Percentiles rank a stretch among this genome's conserved stretches.
phyloP scores from a whole-genome alignment of 2,329 filamentous ascomycete species.

The Monosporascus sp. region DNA sequence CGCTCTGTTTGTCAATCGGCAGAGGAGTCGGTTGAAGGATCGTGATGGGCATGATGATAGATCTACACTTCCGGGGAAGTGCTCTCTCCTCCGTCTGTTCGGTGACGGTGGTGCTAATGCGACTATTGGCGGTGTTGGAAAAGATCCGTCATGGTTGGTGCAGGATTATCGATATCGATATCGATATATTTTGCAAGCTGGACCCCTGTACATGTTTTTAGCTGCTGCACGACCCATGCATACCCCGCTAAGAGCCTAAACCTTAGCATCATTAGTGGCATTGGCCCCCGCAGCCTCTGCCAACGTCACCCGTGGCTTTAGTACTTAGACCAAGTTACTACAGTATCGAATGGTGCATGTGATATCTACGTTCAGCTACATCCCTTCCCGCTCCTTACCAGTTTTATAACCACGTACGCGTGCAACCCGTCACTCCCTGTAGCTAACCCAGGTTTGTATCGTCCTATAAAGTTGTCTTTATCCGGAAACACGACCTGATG shows the following conservation, averaged over 20 bases:
- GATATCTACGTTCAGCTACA: slow-evolving; percentile 2
- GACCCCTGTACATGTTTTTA: too few relatives aligned
- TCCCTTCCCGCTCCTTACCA: not conserved
- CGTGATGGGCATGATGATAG: slow-evolving; percentile 27
- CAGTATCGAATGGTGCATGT: slow-evolving; percentile 1
- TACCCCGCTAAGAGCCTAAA: slow-evolving; percentile 6
- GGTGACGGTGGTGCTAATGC: not conserved
- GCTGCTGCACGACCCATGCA: not conserved
- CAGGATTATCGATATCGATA: too few relatives aligned
- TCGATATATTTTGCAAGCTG: too few relatives aligned
- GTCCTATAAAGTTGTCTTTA: too few relatives aligned
- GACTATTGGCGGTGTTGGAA: not conserved
- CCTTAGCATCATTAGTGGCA: not conserved
- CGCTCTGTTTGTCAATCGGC: slow-evolving; percentile 8
- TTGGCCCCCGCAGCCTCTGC: not conserved
- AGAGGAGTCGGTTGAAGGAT: slow-evolving; percentile 24
- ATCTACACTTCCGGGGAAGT: not conserved
- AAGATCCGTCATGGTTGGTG: slow-evolving; percentile 4
- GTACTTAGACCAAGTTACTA: not conserved
- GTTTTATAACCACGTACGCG: too few relatives aligned
- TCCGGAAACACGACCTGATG: not conserved
- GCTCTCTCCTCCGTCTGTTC: not conserved
- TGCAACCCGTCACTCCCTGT: too few relatives aligned
- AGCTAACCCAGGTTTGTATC: too few relatives aligned
- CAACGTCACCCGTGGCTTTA: not conserved